Conservation (phyloP, 1,284 basidiomycete species). For the Sporisorium reilianum region DNA sequence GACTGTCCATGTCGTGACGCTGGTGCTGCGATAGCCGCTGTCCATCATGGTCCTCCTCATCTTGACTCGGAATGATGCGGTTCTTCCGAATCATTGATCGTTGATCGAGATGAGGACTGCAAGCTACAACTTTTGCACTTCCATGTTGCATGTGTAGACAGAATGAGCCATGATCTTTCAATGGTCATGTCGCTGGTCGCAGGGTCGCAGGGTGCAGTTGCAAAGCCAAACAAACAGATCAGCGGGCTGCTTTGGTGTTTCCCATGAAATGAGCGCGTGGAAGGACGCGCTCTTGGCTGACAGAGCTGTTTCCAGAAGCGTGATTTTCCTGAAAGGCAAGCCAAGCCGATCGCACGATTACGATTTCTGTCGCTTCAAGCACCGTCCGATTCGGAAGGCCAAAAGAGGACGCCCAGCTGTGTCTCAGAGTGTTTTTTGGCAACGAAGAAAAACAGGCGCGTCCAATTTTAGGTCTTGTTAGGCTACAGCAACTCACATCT, state of each 20-base stretch:
- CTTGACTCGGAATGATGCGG: too few species aligned
- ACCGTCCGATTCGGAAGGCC: neutral
- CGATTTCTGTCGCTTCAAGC: neutral
- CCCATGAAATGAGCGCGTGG: conserved; percentile 4
- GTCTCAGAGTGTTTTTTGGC: conserved; percentile 2
- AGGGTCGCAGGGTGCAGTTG: conserved; percentile 2
- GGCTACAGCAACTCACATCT: too few species aligned
- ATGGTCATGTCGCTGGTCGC: neutral
- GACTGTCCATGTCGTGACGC: neutral
- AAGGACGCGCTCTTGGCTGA: neutral
- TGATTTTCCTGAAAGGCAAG: neutral
- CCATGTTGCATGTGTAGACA: too few species aligned
- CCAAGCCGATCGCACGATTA: conserved; percentile 11
- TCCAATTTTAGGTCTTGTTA: neutral
- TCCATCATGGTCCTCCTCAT: neutral
- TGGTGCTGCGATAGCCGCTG: neutral
- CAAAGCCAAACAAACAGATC: conserved; percentile 5
- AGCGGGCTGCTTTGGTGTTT: neutral
- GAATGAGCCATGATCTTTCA: neutral
- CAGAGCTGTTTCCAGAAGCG: neutral
- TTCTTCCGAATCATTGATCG: too few species aligned
- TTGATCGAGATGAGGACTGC: too few species aligned
- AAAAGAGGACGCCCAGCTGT: neutral
- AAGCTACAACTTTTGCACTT: too few species aligned
- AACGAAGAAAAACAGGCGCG: neutral